Percentiles rank a stretch among this genome's conserved stretches.
These are phyloP conservation scores for Cryphonectria naterciae DNA, from an alignment of 2,329 filamentous ascomycete genomes.

Conservation along the genomic window DNA sequence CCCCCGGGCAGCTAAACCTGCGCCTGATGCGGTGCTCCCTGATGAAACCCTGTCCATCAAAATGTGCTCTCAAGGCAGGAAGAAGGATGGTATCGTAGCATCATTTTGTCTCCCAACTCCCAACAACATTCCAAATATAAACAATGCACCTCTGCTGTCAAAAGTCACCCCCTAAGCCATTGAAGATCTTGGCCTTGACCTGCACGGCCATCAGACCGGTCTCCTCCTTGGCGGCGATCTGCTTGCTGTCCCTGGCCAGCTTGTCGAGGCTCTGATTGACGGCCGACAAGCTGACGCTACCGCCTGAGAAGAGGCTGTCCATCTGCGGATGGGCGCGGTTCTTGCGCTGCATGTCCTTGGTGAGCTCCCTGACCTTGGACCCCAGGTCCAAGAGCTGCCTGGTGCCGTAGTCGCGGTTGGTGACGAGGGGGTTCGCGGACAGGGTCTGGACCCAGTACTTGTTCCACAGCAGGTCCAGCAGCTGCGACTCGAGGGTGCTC, in stretches of 20 bases:
- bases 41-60: constrained; percentile 9
- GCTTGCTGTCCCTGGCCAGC: constrained; percentile 62
- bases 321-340: constrained; percentile 34
- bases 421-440: constrained; percentile 85
- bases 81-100: constrained; percentile 12
- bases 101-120: constrained; percentile 11
- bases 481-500: constrained; percentile 82
- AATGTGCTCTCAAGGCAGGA: constrained; percentile 2
- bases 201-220: constrained; percentile 65
- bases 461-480: constrained; percentile 92
- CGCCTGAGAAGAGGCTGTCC: constrained; percentile 32
- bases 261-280: constrained; percentile 59
- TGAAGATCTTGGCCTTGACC: constrained; percentile 68
- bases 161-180: constrained; percentile 40
- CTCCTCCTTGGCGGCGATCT: constrained; percentile 64
- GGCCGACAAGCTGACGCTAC: constrained; percentile 33
- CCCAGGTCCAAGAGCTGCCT: constrained; percentile 91
- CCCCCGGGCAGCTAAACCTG: neutral
- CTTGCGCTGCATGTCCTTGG: constrained; percentile 41
- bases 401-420: constrained; percentile 89
- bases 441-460: constrained; percentile 99
- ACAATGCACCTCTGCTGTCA: neutral
- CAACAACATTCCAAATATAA: neutral
- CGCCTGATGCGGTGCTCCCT: constrained; percentile 1
- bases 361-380: constrained; percentile 75